Evolutionary conservation across 108 stramenopile species (phyloP), one percentile per base, ranked within the genome.

Genomic region (Pseudonitzschia multistriata): DNA sequence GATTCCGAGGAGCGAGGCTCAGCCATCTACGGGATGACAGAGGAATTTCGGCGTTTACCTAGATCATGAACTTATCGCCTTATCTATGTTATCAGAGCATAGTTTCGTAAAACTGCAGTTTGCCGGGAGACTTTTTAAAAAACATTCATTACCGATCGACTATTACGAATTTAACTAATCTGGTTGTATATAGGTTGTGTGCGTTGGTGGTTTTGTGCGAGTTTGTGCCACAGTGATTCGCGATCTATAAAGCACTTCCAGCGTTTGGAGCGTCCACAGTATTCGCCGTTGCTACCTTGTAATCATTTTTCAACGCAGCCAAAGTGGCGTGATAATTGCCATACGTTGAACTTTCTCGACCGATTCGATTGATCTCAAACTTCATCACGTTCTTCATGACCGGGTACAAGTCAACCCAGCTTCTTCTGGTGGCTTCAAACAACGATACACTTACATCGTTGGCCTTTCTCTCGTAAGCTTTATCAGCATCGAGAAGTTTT

Each of bases 351-450:
- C 48, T 48, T 37, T 74, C 66, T 33, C 73, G 62, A 36, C 56
- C 45, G 0, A 55, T 17, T 10, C 66, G 37, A 52, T 74, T 66
- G 22, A 74, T 17, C 60, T 74, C 73, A 47, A 59, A 74, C 24
- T 60, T 56, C 65, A 74, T 74, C 13, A 39, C 34, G 57, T 74
- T 74, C 45, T 52, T 60, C 28, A 74, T 35, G 5, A 74, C 31
- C 21, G 73, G 73, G 27, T 64, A 64, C 0, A 28, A 67, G 33
- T 64, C 63, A 45, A 64, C 42, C 63, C 63, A 64, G 17, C 63
- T 25, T 64, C 42, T 64, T 2, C n/a, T 5, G 42, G 42, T 47
- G 17, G 63, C 39, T 28, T 64, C 63, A 27, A 24, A 27, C 63
- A 64, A 47, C 22, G 13, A 39, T 45, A 64, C 40, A 2, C 40